Base-by-base conservation (phyloP, 139 green algal species). In the Picochlorum sp. region DNA sequence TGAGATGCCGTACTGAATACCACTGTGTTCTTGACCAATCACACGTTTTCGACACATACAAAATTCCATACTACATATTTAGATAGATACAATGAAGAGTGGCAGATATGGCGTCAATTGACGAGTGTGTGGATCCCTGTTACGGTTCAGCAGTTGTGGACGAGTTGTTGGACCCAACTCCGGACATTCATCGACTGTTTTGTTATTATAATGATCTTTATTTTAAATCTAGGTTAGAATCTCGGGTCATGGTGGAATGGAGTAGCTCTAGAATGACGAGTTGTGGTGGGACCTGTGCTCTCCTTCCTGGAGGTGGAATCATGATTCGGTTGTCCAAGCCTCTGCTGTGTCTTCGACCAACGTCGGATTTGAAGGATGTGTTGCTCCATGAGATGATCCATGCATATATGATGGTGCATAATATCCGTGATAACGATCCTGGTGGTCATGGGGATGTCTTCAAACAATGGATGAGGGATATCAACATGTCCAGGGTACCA, bases 321-420 rank as follows among this genome's bases (percentile, higher is more conserved):
- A 30, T 63, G 18, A 89, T 95, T 63, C 78, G 74, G 66, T 71
- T 95, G 45, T 87, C 74, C 0, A 71, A 90, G 69, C 88, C 88
- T 0, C 37, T 95, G 45, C 78, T 95, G 14, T 84, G 85, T 77
- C 77, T 83, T 26, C 81, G 88, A 8, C 85, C 83, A 6, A n/a
- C 52, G 9, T 45, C 64, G 0, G 88, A 92, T 73, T 47, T 94
- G 2, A 92, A 95, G 57, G 67, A 87, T 23, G 86, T 85, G 37
- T 73, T 95, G 59, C 77, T 95, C 7, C 60, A 66, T 54, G 60
- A 66, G 41, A 56, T 66, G 47, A 66, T 89, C 49, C 85, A 92
- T 62, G 83, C 85, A 2, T 78, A 81, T 56, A 72, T 85, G 37
- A 84, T 91, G 41, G 58, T 81, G 11, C 26, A 81, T 7, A 55